Evolutionary conservation across 177 flowering plant genomes (phyloP).

Genomic region (Vitis hybrid): DNA sequence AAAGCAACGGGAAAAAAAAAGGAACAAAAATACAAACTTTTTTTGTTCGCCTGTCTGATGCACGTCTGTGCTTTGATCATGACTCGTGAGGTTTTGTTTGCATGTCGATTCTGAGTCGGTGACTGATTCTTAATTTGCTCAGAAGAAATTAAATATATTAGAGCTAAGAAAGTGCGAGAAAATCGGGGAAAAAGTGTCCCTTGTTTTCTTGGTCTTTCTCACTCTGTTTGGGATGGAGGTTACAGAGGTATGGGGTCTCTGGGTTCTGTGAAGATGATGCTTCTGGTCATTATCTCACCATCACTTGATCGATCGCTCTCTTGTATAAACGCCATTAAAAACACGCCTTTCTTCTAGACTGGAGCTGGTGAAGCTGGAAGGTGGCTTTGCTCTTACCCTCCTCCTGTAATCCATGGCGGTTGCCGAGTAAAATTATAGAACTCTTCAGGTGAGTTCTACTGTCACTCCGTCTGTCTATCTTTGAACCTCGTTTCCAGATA

Average conservation of each 20-base stretch:
- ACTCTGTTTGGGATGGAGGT: constrained; percentile 15
- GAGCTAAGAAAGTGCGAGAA: constrained; percentile 19
- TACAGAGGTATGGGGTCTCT: constrained; percentile 13
- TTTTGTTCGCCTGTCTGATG: constrained; percentile 10
- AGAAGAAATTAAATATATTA: no score
- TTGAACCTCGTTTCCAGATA: background rate
- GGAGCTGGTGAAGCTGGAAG: constrained; percentile 7
- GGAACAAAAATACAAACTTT: constrained; percentile 22
- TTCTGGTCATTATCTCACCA: constrained; percentile 1
- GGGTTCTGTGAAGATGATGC: constrained; percentile 10
- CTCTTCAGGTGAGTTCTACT: constrained; percentile 8
- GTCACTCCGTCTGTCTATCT: background rate
- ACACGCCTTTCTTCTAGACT: background rate
- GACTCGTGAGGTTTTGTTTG: constrained; percentile 22
- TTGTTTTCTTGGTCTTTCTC: background rate
- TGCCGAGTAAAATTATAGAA: background rate
- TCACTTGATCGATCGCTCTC: background rate
- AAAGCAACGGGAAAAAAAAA: constrained; percentile 8
- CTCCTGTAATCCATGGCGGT: constrained; percentile 2
- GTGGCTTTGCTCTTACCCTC: background rate
- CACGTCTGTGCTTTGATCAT: constrained; percentile 27
- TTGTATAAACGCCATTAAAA: background rate
- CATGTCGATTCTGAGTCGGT: constrained; percentile 15
- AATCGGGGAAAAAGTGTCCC: constrained; percentile 20
- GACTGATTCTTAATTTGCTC: constrained; percentile 6